Conservation (phyloP, 2,329 filamentous ascomycete species). For the Fusarium napiforme region DNA sequence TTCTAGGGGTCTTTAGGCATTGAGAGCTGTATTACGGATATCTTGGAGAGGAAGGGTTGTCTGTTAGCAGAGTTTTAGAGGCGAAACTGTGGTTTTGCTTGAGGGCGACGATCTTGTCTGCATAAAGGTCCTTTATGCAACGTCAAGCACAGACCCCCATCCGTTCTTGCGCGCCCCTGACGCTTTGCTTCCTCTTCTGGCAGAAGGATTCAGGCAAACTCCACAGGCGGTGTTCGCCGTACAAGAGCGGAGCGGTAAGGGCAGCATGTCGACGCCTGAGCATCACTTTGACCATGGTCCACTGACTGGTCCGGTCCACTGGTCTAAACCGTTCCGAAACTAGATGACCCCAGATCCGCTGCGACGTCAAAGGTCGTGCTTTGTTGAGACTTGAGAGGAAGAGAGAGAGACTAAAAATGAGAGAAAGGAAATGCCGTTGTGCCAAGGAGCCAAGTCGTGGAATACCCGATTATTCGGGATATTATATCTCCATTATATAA, state of each 20-base stretch:
- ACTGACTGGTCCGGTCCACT: not conserved
- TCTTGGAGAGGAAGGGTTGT: not conserved
- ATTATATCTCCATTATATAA: not conserved
- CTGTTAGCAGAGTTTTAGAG: not conserved
- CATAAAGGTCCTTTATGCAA: not conserved
- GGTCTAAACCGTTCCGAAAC: not conserved
- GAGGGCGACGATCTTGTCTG: not conserved
- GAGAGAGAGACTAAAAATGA: not conserved
- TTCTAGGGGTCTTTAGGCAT: not conserved
- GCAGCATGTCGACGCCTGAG: not conserved
- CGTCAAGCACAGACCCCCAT: not conserved
- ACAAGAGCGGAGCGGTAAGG: not conserved
- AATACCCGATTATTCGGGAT: not conserved
- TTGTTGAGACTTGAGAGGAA: not conserved
- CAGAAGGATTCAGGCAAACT: not conserved
- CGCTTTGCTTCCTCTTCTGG: not conserved
- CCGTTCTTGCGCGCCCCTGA: not conserved
- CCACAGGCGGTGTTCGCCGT: not conserved
- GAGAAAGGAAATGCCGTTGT: not conserved
- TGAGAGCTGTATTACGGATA: not conserved
- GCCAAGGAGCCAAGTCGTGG: not conserved
- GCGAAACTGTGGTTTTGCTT: not conserved
- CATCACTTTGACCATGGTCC: not conserved
- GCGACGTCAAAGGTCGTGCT: not conserved
- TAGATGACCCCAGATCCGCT: conserved; percentile 8